Evolutionary conservation across 2,329 filamentous ascomycete species (phyloP).

Genomic region (Gaeumannomyces sp.): DNA sequence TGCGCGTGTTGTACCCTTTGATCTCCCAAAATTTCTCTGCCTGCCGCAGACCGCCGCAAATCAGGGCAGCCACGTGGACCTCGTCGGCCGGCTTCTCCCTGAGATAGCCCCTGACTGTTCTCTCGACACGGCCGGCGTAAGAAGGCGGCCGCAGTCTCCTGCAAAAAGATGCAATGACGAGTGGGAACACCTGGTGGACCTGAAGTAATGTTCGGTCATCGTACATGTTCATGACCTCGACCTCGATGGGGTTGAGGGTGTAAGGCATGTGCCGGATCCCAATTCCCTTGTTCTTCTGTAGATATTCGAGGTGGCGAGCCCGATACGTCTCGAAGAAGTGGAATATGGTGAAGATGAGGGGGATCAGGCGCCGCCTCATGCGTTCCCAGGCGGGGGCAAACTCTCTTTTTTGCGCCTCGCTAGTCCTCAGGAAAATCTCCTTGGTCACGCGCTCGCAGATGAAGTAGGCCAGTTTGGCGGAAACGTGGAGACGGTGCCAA

Average conservation of each 20-base stretch:
- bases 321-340: constrained; percentile 64
- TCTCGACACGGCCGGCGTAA: constrained; percentile 57
- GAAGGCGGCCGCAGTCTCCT: constrained; percentile 56
- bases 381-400: constrained; percentile 57
- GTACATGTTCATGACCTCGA: constrained; percentile 57
- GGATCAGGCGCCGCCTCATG: constrained; percentile 59
- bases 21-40: constrained; percentile 61
- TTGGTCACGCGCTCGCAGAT: constrained; percentile 61
- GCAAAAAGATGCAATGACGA: constrained; percentile 59
- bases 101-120: constrained; percentile 56
- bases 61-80: constrained; percentile 54
- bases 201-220: constrained; percentile 56
- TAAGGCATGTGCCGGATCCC: constrained; percentile 48
- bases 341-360: constrained; percentile 58
- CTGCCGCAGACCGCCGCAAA: constrained; percentile 55
- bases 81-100: constrained; percentile 58
- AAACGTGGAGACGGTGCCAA: constrained; percentile 60
- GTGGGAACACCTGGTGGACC: constrained; percentile 58
- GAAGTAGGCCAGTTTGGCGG: constrained; percentile 53
- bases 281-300: constrained; percentile 44
- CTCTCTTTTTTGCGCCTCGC: constrained; percentile 46
- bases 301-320: constrained; percentile 49
- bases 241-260: constrained; percentile 57
- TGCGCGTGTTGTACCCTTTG: constrained; percentile 56
- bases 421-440: constrained; percentile 56